Conservation (phyloP, 176 grass and related monocot species). For the Oryza meyeriana region DNA sequence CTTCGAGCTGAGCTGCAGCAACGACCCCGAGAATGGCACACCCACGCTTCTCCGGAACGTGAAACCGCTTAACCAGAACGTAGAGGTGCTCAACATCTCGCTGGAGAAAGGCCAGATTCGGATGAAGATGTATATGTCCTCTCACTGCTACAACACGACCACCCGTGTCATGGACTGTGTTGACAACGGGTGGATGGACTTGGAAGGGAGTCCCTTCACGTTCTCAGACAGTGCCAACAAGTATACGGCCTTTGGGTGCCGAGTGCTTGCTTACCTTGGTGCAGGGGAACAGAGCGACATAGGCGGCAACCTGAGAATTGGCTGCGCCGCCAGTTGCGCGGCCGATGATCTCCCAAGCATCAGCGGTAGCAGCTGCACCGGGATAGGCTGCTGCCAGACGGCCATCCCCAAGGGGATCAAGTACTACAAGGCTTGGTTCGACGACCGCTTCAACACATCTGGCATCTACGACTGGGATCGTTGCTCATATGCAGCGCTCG, state of each 20-base stretch:
- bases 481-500: conserved; percentile 32
- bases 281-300: too few species aligned
- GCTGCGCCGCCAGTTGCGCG: not conserved
- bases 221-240: conserved; percentile 17
- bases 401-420: not conserved
- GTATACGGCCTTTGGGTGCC: conserved; percentile 2
- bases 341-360: not conserved
- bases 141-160: not conserved
- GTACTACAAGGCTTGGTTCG: not conserved
- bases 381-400: conserved; percentile 6
- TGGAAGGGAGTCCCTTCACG: not conserved
- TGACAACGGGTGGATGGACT: too few species aligned
- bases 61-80: rapidly evolving
- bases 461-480: not conserved
- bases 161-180: not conserved
- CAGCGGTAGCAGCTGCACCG: not conserved
- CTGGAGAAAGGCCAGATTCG: not conserved
- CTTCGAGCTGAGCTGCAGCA: not conserved
- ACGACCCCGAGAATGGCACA: not conserved
- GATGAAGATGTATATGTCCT: not conserved
- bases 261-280: not conserved
- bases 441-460: not conserved
- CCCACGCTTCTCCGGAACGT: not conserved
- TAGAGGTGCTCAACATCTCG: not conserved
- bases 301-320: rapidly evolving